These are phyloP conservation scores for Mycena floridula DNA, from an alignment of 768 basidiomycete genomes.

Conservation along the genomic window DNA sequence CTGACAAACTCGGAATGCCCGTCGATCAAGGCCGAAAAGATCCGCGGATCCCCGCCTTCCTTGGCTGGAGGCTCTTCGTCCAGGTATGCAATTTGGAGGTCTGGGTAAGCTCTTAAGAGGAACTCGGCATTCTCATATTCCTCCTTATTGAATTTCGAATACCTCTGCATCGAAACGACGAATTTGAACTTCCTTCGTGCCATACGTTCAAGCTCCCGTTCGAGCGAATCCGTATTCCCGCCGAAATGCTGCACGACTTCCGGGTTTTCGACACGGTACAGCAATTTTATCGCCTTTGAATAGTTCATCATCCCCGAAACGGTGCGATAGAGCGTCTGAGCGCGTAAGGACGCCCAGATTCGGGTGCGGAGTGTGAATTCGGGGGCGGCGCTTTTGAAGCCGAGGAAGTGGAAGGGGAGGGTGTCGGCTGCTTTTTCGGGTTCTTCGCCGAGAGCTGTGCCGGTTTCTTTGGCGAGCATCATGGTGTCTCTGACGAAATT, in stretches of 20 bases:
- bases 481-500: conserved; percentile 99
- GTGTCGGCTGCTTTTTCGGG: conserved; percentile 80
- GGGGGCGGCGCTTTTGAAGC: conserved; percentile 97
- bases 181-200: conserved; percentile 98
- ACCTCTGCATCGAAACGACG: conserved; percentile 98
- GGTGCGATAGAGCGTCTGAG: conserved; percentile 97
- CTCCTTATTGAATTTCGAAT: conserved; percentile 99
- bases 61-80: conserved; percentile 93
- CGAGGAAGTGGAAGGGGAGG: conserved; percentile 95
- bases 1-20: conserved; percentile 97
- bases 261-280: conserved; percentile 98
- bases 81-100: conserved; percentile 96
- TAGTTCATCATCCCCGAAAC: conserved; percentile 99
- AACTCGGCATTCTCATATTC: conserved; percentile 99
- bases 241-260: conserved; percentile 97
- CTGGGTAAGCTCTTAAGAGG: conserved; percentile 93
- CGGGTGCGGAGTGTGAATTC: conserved; percentile 98
- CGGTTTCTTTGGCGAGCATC: conserved; percentile 94
- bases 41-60: conserved; percentile 90
- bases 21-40: conserved; percentile 95
- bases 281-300: conserved; percentile 96
- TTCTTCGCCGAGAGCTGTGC: conserved; percentile 76
- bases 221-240: conserved; percentile 94
- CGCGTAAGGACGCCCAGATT: conserved; percentile 98
- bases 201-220: conserved; percentile 96